Evolutionary conservation across 768 basidiomycete species (phyloP).

Genomic region (Strobilomyces dryophilus): DNA sequence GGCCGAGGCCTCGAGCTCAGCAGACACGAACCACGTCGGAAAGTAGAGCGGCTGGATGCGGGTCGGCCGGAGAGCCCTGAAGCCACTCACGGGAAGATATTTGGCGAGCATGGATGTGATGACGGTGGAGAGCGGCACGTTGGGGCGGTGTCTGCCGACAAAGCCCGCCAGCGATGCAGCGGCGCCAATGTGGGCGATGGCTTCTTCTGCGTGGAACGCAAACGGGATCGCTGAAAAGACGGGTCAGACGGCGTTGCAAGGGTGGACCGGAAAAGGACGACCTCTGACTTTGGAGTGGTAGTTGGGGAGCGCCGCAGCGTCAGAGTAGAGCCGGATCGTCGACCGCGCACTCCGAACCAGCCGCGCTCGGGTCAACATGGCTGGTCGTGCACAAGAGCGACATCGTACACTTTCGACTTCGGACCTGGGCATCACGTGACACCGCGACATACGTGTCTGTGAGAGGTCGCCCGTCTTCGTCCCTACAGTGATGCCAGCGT

Average conservation of each 20-base stretch:
- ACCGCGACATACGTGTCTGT: slow-evolving; percentile 28
- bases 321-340: slow-evolving; percentile 14
- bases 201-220: slow-evolving; percentile 41
- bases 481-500: slow-evolving; percentile 20
- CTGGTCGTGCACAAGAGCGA: not conserved
- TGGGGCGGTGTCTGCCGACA: slow-evolving; percentile 8
- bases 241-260: slow-evolving; percentile 5
- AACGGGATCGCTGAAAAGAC: slow-evolving; percentile 47
- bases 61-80: slow-evolving; percentile 39
- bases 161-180: slow-evolving; percentile 30
- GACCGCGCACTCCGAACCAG: not conserved
- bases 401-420: not conserved
- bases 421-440: slow-evolving; percentile 21
- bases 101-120: slow-evolving; percentile 33
- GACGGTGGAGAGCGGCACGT: slow-evolving; percentile 22
- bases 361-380: slow-evolving; percentile 17
- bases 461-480: not conserved
- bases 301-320: slow-evolving; percentile 3
- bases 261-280: slow-evolving; percentile 13
- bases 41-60: slow-evolving; percentile 54
- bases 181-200: slow-evolving; percentile 37
- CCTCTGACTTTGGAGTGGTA: slow-evolving; percentile 41
- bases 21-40: slow-evolving; percentile 60
- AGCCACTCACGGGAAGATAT: slow-evolving; percentile 36
- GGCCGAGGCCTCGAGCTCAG: slow-evolving; percentile 41